phyloP scores from a whole-genome alignment of 1,284 basidiomycete species.

The Malassezia slooffiae region DNA sequence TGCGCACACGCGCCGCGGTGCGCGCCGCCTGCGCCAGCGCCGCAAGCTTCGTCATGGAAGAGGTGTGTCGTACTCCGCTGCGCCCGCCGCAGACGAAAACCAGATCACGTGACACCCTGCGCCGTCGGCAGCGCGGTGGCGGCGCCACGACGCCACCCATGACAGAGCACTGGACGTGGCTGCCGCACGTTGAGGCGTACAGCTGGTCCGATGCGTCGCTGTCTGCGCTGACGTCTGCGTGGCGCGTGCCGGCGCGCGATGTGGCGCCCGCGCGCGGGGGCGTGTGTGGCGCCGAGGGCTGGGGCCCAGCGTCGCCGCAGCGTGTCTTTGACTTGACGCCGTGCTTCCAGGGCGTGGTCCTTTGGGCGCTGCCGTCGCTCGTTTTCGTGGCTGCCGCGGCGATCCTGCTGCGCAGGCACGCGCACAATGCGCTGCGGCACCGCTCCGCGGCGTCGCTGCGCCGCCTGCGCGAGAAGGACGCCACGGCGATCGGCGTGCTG shows the following conservation, averaged over 20 bases:
- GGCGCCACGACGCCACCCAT: not conserved
- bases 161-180: slow-evolving; percentile 6
- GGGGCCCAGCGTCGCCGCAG: slow-evolving; percentile 55
- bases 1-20: slow-evolving; percentile 1
- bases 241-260: not conserved
- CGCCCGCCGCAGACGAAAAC: not conserved
- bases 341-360: slow-evolving; percentile 63
- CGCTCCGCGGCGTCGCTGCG: slow-evolving; percentile 21
- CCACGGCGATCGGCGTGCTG: slow-evolving; percentile 41
- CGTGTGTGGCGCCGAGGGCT: slow-evolving; percentile 48
- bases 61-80: too few relatives aligned
- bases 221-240: not conserved
- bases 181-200: slow-evolving; percentile 1
- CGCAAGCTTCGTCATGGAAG: too few relatives aligned
- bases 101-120: not conserved
- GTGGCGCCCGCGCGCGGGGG: not conserved
- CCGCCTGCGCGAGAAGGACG: slow-evolving; percentile 30
- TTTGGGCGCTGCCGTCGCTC: slow-evolving; percentile 28
- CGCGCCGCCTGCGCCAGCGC: slow-evolving; percentile 1
- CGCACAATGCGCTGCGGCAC: slow-evolving; percentile 9
- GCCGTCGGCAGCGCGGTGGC: too few relatives aligned
- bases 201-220: slow-evolving; percentile 1
- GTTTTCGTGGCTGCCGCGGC: slow-evolving; percentile 26
- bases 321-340: slow-evolving; percentile 68
- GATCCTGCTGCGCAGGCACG: slow-evolving; percentile 15